Evolutionary conservation across 495 filamentous ascomycete species (phyloP), one percentile per base, ranked within the genome.

Genomic region (Xylaria cubensis): DNA sequence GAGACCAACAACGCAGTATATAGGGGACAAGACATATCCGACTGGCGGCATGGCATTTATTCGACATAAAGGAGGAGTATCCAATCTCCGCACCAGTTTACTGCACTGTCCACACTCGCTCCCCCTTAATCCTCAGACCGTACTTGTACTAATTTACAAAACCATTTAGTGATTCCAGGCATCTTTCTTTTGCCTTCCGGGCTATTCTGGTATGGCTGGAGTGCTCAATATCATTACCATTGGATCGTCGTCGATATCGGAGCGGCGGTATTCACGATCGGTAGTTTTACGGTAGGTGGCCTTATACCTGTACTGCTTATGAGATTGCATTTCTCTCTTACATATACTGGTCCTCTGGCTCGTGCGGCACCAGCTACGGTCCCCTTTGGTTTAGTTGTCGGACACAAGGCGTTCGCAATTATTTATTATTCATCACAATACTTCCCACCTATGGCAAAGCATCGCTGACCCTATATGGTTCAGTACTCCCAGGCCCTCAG

Each of bases 161-260:
- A 4, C 24, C 12, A 29, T 50, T 85, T 84, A 48, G 88, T 91
- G 84, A 83, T 91, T 73, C 75, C 86, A n/a, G 88, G 86, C 2
- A 83, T 82, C 0, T 73, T 89, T 10, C 78, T 90, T 19, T 74
- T 91, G n/a, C 74, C 74, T 0, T 3, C 69, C 0, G 78, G 76
- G 0, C 77, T 93, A 3, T 91, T 93, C 73, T 87, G 89, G 86
- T 92, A 92, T 72, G 91, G 89, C 4, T 93, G 91, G 91, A 88
- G 88, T 4, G 86, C 86, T 0, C 79, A 86, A 50, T 78, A 81
- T n/a, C 73, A 79, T 1, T 77, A 82, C 7, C 83, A 83, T 67
- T 90, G 88, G 88, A 81, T 87, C 26, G 84, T 87, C 62, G 87
- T 89, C 1, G 86, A 91, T 34, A 81, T 91, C 21, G 89, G 89